Conservation (phyloP, 305 asterid species). For the Rubia peregrina region DNA sequence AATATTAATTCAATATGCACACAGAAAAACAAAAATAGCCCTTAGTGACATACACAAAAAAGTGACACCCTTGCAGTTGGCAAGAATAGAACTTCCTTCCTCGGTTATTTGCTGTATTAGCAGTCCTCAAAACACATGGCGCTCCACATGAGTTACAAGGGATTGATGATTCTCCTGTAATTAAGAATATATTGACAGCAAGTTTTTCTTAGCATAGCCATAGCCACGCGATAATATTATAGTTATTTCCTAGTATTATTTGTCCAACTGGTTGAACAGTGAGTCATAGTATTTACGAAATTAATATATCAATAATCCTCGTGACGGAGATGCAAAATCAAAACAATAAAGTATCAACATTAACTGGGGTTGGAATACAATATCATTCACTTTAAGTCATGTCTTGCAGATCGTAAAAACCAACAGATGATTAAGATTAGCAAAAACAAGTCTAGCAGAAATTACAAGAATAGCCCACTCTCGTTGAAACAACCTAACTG, state of each 20-base stretch:
- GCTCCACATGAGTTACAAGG: constrained; percentile 78
- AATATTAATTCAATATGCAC: neutral
- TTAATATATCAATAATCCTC: neutral
- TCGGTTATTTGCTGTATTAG: constrained; percentile 75
- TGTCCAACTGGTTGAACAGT: neutral
- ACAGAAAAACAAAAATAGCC: neutral
- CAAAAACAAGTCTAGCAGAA: neutral
- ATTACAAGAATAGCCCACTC: neutral
- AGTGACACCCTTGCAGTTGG: constrained; percentile 69
- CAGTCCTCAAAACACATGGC: constrained; percentile 67
- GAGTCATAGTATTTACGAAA: neutral
- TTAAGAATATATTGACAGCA: neutral
- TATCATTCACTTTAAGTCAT: neutral
- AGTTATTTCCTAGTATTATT: neutral
- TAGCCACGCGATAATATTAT: neutral
- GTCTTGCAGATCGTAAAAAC: neutral
- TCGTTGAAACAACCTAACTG: neutral
- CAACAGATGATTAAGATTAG: neutral
- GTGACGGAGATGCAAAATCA: neutral
- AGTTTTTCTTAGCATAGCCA: neutral
- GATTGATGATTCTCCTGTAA: constrained; percentile 60
- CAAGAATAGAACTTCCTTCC: constrained; percentile 96
- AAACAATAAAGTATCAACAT: neutral
- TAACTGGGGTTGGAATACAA: neutral
- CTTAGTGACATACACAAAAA: constrained; percentile 66